Conservation (phyloP, 345 rosid genomes). For the Ricinus communis region DNA sequence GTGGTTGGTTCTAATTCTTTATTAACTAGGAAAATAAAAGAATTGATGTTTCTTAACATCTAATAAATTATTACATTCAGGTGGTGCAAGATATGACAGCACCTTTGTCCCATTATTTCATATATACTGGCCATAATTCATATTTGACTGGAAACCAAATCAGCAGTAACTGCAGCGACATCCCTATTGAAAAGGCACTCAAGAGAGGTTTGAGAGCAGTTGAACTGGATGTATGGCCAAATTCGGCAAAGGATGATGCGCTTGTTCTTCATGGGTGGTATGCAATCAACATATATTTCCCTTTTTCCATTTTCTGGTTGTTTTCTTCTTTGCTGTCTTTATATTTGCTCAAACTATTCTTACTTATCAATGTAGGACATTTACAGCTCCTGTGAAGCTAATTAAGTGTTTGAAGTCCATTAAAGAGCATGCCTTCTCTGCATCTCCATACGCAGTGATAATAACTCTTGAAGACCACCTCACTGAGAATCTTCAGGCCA, state of each 20-base stretch:
- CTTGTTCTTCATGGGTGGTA: slow-evolving; percentile 30
- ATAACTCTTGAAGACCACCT: slow-evolving; percentile 37
- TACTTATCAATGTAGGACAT: slow-evolving; percentile 16
- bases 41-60: too few relatives aligned
- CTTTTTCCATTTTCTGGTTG: background rate
- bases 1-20: too few relatives aligned
- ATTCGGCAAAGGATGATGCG: slow-evolving; percentile 15
- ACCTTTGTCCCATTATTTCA: slow-evolving; percentile 32
- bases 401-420: slow-evolving; percentile 23
- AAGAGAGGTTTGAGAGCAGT: slow-evolving; percentile 28
- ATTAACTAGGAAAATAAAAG: too few relatives aligned
- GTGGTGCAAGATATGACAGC: slow-evolving; percentile 33
- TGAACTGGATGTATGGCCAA: slow-evolving; percentile 32
- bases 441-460: slow-evolving; percentile 27
- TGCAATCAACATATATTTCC: background rate
- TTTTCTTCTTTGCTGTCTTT: background rate
- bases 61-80: slow-evolving; percentile 23
- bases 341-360: background rate
- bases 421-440: slow-evolving; percentile 22
- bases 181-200: slow-evolving; percentile 23
- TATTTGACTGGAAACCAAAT: slow-evolving; percentile 32
- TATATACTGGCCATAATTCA: slow-evolving; percentile 33
- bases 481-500: slow-evolving; percentile 26
- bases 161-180: slow-evolving; percentile 27
- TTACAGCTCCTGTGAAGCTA: slow-evolving; percentile 30